phyloP scores from a whole-genome alignment of 495 filamentous ascomycete species.

The Aspergillus carlsbadensis region DNA sequence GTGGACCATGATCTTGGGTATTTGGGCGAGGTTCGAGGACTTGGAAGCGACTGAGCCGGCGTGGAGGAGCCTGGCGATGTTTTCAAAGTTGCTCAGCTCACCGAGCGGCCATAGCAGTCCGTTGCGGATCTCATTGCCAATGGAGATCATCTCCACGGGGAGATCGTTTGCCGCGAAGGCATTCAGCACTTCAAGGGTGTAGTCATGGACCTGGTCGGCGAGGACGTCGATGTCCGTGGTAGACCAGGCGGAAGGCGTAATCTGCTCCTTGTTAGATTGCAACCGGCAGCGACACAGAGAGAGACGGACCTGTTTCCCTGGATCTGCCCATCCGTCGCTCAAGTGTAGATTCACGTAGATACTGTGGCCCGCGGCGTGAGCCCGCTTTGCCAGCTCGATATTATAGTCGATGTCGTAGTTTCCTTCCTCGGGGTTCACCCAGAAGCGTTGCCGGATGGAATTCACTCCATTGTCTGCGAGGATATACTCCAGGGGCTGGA shows the following conservation, averaged over 20 bases:
- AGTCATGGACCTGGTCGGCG: conserved; percentile 61
- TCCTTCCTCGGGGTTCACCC: conserved; percentile 67
- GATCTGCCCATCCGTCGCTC: conserved; percentile 64
- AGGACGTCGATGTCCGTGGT: conserved; percentile 55
- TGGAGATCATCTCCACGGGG: conserved; percentile 60
- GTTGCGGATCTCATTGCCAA: conserved; percentile 67
- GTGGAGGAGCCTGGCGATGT: conserved; percentile 61
- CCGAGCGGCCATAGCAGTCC: conserved; percentile 67
- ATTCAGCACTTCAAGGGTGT: conserved; percentile 61
- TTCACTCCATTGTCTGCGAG: conserved; percentile 64
- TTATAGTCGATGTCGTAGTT: conserved; percentile 75
- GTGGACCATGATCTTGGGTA: conserved; percentile 66
- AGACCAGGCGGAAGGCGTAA: conserved; percentile 61
- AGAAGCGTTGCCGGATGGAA: conserved; percentile 69
- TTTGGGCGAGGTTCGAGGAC: conserved; percentile 53
- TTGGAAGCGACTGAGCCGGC: conserved; percentile 62
- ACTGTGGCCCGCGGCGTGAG: conserved; percentile 59
- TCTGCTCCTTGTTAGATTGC: conserved; percentile 18
- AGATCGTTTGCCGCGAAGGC: conserved; percentile 54
- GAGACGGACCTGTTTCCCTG: no score
- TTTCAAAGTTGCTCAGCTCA: conserved; percentile 46
- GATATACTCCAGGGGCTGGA: conserved; percentile 60
- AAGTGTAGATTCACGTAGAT: conserved; percentile 72
- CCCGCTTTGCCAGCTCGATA: conserved; percentile 61
- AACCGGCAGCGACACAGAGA: no score